Evolutionary conservation across 78 protist genomes (phyloP), one percentile per base, ranked within the genome.

Genomic region (Dictyostelium citrinum): DNA sequence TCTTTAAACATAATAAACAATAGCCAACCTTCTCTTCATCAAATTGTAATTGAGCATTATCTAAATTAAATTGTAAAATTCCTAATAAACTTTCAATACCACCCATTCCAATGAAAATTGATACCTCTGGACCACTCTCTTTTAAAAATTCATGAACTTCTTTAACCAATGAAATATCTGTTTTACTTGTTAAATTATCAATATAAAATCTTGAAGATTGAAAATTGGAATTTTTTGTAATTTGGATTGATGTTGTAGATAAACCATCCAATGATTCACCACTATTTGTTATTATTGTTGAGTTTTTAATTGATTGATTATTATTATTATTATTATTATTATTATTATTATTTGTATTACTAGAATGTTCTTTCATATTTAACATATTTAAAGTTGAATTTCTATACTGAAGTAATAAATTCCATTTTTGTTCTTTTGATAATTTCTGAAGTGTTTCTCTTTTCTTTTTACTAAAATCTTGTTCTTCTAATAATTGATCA

Each of bases 371-470:
- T 20, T 55, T 58, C 39, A 55, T 31, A 55, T 49, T 29, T 58
- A 80, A 55, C 84, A 80, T 80, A 17, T 80, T 80, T 20, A 80
- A 55, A 31, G 84, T 80, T 35, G 75, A 55, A 55, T 55, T 80
- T 55, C 61, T 80, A 80, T 80, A 80, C 37, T 80, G 84, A 10
- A 80, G 64, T 55, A 80, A 43, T 55, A 80, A 20, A 58, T 80
- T 49, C 84, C 84, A 80, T 80, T 80, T 80, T 35, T 80, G 74
- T 20, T 80, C 74, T 29, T 80, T 80, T 31, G 84, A 80, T 49
- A 80, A 8, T 55, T 80, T 80, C 7, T 80, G 41, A 31, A 80
- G 46, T n/a, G 68, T 37, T 20, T 80, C 84, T 33, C 84, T 80
- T 27, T 80, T 80, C 49, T 80, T 80, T 58, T 80, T 80, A 17